Percentiles rank a stretch among this genome's conserved stretches.
Evolutionary conservation across 345 rosid species (phyloP).

Genomic region (Camelina hispida): DNA sequence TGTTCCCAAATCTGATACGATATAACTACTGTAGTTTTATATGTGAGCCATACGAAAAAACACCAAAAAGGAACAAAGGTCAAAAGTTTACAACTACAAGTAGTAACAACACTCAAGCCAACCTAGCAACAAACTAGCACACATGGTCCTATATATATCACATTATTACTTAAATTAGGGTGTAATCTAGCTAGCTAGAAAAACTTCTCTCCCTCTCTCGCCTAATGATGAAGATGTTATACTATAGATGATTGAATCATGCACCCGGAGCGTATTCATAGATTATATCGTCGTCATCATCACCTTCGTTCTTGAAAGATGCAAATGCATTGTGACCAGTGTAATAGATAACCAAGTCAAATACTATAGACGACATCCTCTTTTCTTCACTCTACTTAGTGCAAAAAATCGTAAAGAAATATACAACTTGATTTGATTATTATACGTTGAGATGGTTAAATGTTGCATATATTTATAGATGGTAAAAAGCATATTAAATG

Average conservation of each 20-base stretch:
- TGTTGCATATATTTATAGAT: conserved; percentile 27
- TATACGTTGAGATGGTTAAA: conserved; percentile 26
- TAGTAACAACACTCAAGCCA: conserved; percentile 23
- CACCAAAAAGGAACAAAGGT: not conserved
- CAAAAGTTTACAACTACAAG: conserved; percentile 1
- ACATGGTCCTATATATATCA: not conserved
- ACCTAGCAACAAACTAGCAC: conserved; percentile 19
- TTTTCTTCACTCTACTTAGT: conserved; percentile 13
- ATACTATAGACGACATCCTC: conserved; percentile 5
- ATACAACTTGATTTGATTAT: not conserved
- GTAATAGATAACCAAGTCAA: conserved; percentile 13
- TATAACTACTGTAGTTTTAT: not conserved
- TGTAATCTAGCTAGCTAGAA: conserved; percentile 19
- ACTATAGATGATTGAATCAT: conserved; percentile 30
- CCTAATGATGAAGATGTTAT: conserved; percentile 21
- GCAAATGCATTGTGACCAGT: conserved; percentile 19
- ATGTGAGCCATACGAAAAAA: not conserved
- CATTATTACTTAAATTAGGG: not conserved
- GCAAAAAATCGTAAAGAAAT: not conserved
- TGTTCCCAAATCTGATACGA: not conserved
- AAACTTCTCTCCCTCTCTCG: not conserved
- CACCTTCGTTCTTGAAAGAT: conserved; percentile 36
- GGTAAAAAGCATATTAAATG: conserved; percentile 9
- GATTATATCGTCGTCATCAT: conserved; percentile 39
- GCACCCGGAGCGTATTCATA: conserved; percentile 45